Evolutionary conservation across 768 basidiomycete species (phyloP), one percentile per base, ranked within the genome.

Genomic region (Thelephora aurantiotincta): DNA sequence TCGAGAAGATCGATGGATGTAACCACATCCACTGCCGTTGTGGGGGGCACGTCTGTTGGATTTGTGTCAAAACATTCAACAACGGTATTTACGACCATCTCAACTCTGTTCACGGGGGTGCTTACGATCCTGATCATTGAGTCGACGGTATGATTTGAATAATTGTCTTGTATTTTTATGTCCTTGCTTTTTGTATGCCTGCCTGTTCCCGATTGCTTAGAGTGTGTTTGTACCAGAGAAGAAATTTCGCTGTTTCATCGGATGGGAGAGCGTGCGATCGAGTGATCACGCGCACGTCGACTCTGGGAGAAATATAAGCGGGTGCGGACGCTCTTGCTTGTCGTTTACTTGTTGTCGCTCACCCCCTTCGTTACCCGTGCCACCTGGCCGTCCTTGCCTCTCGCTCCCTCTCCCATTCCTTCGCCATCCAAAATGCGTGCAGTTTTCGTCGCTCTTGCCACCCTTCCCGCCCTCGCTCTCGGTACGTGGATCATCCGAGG

Each of bases 391-490:
- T 30, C 26, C 26, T 30, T 30, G 26, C 51, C 42, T 43, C 35
- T 46, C 43, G 42, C 48, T 49, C 34, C 23, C 23, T 45, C 37
- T 46, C 16, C 45, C 42, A 22, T 36, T 36, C 36, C 47, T 44
- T 48, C 38, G 35, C 44, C 38, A 41, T 38, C 46, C 55, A 54
- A 49, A 18, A 65, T 65, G 63, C 61, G 60, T 51, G 49, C 55
- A 42, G 20, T 46, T 19, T 50, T 54, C 48, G 52, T 53, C 43
- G 49, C 55, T 48, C 54, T 63, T 46, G 58, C 59, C 19, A 48
- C 57, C 44, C 56, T 63, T 14, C 54, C 62, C 43, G 53, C 55
- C 35, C 50, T 43, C 35, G 57, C 54, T 49, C 47, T 58, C 14
- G 63, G 57, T 50, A 34, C 50, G 54, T 49, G 12, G 26, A 30